Percentiles rank a stretch among this genome's conserved stretches.
These are phyloP conservation scores for Colletotrichum scovillei DNA, from an alignment of 2,329 filamentous ascomycete genomes.

Conservation along the genomic window DNA sequence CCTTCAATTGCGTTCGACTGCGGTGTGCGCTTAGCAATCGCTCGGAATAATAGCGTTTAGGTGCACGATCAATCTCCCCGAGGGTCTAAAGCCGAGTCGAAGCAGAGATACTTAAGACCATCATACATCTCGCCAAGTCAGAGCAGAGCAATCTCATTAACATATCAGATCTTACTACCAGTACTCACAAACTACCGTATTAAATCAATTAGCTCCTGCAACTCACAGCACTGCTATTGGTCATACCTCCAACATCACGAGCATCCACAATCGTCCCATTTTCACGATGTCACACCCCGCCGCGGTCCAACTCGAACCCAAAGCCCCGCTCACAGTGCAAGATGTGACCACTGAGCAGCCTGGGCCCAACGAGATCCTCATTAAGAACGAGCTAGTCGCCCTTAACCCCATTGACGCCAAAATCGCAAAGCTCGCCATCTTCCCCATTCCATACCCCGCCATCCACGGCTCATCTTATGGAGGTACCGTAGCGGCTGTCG, in stretches of 20 bases:
- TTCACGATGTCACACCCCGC: slow-evolving; percentile 15
- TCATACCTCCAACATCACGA: neutral
- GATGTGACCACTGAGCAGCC: slow-evolving; percentile 31
- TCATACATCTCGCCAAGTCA: neutral
- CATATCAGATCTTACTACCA: neutral
- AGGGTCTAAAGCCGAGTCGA: neutral
- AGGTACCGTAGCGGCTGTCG: slow-evolving; percentile 40
- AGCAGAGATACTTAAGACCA: neutral
- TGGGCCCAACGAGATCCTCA: slow-evolving; percentile 39
- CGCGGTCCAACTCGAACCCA: slow-evolving; percentile 24
- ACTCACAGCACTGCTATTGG: neutral
- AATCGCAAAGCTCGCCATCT: slow-evolving; percentile 38
- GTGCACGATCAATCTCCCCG: neutral
- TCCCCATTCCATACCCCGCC: slow-evolving; percentile 35
- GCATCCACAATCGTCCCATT: neutral
- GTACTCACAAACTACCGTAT: too few relatives aligned
- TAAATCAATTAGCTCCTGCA: neutral
- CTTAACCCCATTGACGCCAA: slow-evolving; percentile 46
- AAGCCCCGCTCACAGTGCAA: slow-evolving; percentile 23
- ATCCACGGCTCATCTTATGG: slow-evolving; percentile 38
- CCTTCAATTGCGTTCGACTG: neutral
- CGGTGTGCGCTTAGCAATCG: neutral
- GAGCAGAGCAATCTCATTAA: neutral
- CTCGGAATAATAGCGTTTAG: neutral
- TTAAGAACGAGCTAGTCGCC: slow-evolving; percentile 42